Percentiles rank a stretch among this genome's conserved stretches.
Evolutionary conservation across 768 basidiomycete genomes (phyloP).

Genomic region (Antrodiella citrinella): DNA sequence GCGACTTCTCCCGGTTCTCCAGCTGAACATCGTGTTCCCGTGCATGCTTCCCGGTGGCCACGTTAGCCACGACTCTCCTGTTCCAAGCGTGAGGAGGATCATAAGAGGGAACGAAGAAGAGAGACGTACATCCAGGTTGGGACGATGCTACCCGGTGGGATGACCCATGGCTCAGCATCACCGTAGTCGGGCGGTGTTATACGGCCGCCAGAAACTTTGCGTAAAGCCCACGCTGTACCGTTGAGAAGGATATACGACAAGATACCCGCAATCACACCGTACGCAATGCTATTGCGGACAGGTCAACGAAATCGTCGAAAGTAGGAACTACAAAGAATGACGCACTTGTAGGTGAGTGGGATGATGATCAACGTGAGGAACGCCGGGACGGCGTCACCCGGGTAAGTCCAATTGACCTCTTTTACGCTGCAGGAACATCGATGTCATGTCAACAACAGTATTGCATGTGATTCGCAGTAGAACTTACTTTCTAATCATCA

Average conservation of each 20-base stretch:
- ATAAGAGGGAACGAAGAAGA: too few relatives aligned
- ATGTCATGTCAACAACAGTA: not conserved
- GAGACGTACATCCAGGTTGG: conserved; percentile 68
- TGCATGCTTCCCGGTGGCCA: not conserved
- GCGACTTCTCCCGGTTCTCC: not conserved
- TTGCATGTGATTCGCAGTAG: not conserved
- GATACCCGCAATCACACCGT: conserved; percentile 81
- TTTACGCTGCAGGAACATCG: conserved; percentile 46
- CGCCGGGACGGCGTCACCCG: conserved; percentile 81
- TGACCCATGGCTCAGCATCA: conserved; percentile 56
- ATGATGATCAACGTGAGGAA: conserved; percentile 79
- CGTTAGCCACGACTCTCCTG: not conserved
- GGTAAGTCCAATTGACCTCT: conserved; percentile 86
- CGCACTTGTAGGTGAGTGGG: conserved; percentile 70
- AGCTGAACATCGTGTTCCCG: not conserved
- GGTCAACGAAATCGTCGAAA: conserved; percentile 3
- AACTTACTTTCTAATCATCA: conserved; percentile 80
- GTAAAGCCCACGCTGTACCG: conserved; percentile 51
- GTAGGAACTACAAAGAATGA: conserved; percentile 4
- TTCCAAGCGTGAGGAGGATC: too few relatives aligned
- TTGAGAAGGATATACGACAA: conserved; percentile 66
- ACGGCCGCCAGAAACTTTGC: conserved; percentile 47
- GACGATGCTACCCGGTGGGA: conserved; percentile 63
- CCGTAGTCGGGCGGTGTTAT: conserved; percentile 60
- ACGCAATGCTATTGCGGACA: conserved; percentile 58